Evolutionary conservation across 164 flowering plant genomes (phyloP).

Genomic region (Litsea cubeba): DNA sequence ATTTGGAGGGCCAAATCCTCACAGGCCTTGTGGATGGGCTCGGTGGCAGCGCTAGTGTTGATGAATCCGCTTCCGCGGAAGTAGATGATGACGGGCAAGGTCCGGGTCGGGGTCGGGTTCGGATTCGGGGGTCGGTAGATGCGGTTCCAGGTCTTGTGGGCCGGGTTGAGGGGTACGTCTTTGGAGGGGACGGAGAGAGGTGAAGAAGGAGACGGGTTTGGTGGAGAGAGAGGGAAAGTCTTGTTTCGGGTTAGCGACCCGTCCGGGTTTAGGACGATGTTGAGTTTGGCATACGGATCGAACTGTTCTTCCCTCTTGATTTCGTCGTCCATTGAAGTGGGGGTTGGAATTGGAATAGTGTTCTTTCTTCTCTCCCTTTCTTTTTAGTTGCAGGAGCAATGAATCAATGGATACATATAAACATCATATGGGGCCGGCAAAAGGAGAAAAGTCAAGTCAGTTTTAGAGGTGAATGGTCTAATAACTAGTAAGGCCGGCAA

Average conservation of each 20-base stretch:
- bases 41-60: conserved; percentile 15
- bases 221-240: neutral
- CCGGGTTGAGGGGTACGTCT: conserved; percentile 20
- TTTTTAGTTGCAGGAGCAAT: too few relatives aligned
- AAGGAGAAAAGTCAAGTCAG: too few relatives aligned
- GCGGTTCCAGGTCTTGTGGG: conserved; percentile 30
- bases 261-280: conserved; percentile 4
- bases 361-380: too few relatives aligned
- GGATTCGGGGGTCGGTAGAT: conserved; percentile 23
- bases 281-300: conserved; percentile 5
- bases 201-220: neutral
- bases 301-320: neutral
- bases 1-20: conserved; percentile 14
- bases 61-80: conserved; percentile 57
- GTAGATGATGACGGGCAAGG: conserved; percentile 38
- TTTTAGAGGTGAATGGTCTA: too few relatives aligned
- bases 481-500: accelerated
- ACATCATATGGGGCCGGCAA: too few relatives aligned
- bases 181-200: neutral
- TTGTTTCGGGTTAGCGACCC: conserved; percentile 9
- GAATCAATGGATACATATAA: too few relatives aligned
- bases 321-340: too few relatives aligned
- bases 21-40: conserved; percentile 24
- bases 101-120: conserved; percentile 3
- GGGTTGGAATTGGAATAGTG: too few relatives aligned